Base-by-base conservation (phyloP, 805 yeast genomes). In the Cyberlindnera mycetangii region DNA sequence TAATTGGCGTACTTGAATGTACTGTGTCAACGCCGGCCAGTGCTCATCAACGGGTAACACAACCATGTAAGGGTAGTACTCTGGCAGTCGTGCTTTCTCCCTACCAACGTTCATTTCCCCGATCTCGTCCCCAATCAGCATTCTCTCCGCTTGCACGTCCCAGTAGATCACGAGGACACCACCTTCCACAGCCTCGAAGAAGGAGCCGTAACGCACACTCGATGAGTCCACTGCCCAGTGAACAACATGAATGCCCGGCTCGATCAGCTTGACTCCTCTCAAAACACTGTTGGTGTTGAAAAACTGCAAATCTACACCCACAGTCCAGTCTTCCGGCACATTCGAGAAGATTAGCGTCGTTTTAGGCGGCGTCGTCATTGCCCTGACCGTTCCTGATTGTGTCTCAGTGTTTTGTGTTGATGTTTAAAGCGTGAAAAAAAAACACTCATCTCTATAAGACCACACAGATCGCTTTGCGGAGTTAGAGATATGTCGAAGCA, bases 161-260 rank as follows among this genome's bases (percentile, higher is more conserved):
- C 79, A 76, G 37, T 53, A 45, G 10, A 70, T 42, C 0, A 62
- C 41, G 2, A 69, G 33, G 1, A 73, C 61, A 14, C 61, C 62
- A 5, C 64, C 65, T 7, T 69, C 71, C 11, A 49, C 31, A 20
- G 72, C 64, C n/a, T 53, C 49, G 15, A 69, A 39, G 54, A 52
- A 66, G 54, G 58, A 59, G 4, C 82, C 83, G 44, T 58, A 51
- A 44, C 71, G 66, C 52, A 66, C 60, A 52, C 67, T 76, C 32
- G 54, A 41, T 6, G 55, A 49, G 40, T 56, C 61, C 32, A 60
- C 60, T 0, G 78, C 74, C 61, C 75, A 71, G 59, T 82, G 87
- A 11, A 81, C 51, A 2, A 79, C 59, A 58, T 82, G 88, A 0
- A 70, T 37, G 0, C 87, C 87, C 4, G 58, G 45, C 0, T 77